Evolutionary conservation across 768 basidiomycete genomes (phyloP), one percentile per base, ranked within the genome.

Genomic region (Auriscalpium orientale): DNA sequence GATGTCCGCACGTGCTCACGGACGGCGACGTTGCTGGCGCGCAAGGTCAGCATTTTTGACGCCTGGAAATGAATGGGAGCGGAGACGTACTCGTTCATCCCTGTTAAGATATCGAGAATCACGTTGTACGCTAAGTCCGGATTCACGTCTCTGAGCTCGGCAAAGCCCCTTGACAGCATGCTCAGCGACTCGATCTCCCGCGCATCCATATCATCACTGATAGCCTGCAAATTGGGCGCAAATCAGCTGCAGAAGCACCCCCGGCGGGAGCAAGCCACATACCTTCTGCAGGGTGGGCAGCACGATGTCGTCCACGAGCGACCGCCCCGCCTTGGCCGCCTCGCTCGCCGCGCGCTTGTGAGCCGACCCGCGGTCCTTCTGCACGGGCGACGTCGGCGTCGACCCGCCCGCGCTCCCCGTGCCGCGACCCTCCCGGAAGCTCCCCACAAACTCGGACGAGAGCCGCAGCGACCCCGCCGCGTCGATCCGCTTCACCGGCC

Each of bases 401-500:
- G 68, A 56, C 9, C 57, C 56, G 33, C 50, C 66, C 28, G 68
- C 63, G 56, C 75, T 76, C 20, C 74, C 76, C 8, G 44, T 66
- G 21, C 70, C 66, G 54, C 76, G 76, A 13, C 74, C 78, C 53
- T 82, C 88, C 67, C 78, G 78, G 55, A 84, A 66, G 59, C 77
- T 89, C 10, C 91, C 92, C 33, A 93, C 84, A 65, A 82, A 94
- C 63, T 91, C 93, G 10, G 83, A 79, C 1, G 91, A 92, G 18
- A 89, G 68, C 58, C 85, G 76, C 13, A 92, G 71, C 5, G 91
- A 93, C 4, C 86, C 83, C 11, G 78, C 76, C 5, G 86, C 79
- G 67, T 97, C 93, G 34, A 95, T 85, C 65, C 90, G 91, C 79
- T 95, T 95, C 58, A 95, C 84, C 0, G 95, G 94, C 52, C 93